Conservation (phyloP, 2,329 filamentous ascomycete species). For the Fonsecaea pugnacius region DNA sequence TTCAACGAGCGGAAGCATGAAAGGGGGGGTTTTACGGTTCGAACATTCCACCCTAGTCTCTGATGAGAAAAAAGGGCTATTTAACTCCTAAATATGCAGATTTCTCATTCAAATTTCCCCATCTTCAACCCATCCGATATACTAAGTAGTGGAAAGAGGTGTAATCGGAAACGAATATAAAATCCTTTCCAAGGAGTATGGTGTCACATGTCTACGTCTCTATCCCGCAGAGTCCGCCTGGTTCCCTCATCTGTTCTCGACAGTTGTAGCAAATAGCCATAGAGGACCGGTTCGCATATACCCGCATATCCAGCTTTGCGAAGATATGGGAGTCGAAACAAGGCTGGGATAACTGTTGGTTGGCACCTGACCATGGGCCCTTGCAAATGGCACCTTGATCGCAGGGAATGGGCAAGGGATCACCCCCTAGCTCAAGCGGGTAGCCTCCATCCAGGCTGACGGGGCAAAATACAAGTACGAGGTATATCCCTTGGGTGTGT, state of each 20-base stretch:
- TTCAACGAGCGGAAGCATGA: neutral
- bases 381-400: neutral
- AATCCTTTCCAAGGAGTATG: too few species aligned
- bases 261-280: too few species aligned
- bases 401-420: neutral
- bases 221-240: too few species aligned
- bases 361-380: neutral
- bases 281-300: neutral
- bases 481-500: neutral
- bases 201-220: too few species aligned
- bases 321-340: neutral
- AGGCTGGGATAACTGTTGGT: neutral
- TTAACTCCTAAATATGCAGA: neutral
- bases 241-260: too few species aligned
- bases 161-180: too few species aligned
- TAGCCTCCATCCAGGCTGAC: neutral
- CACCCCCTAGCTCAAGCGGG: neutral
- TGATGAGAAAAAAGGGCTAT: neutral
- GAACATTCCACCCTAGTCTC: neutral
- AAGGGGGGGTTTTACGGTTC: neutral
- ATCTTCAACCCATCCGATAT: too few species aligned
- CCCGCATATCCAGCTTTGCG: neutral
- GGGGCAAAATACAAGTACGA: neutral
- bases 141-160: too few species aligned
- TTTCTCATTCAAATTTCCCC: too few species aligned